Conservation (phyloP, 306 rosid species). For the Cotoneaster glaucophyllus region DNA sequence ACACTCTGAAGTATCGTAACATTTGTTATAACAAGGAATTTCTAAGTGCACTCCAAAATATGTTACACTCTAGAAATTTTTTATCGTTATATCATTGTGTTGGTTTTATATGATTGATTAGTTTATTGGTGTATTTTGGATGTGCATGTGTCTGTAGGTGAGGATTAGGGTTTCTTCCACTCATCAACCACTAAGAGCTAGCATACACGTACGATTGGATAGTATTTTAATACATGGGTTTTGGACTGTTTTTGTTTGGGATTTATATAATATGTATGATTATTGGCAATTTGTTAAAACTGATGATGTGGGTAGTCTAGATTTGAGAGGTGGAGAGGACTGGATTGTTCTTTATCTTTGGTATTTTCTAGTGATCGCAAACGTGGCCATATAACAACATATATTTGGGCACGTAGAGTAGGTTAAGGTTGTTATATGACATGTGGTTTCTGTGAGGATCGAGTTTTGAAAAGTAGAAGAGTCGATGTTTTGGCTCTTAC, state of each 20-base stretch:
- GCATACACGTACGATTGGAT: constrained; percentile 24
- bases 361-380: constrained; percentile 19
- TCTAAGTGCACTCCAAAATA: no score
- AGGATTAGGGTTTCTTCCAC: constrained; percentile 50
- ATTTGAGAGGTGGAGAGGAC: constrained; percentile 16
- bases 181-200: constrained; percentile 38
- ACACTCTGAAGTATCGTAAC: no score
- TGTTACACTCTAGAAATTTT: no score
- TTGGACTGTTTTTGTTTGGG: background rate
- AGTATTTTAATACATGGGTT: background rate
- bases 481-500: background rate
- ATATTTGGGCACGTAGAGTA: background rate
- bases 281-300: background rate
- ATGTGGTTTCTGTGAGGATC: background rate
- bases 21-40: no score
- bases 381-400: constrained; percentile 27
- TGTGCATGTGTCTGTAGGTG: background rate
- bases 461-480: background rate
- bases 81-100: no score
- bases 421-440: background rate
- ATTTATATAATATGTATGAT: background rate
- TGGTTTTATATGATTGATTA: background rate
- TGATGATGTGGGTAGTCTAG: constrained; percentile 39
- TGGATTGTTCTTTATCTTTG: constrained; percentile 31
- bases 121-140: background rate